A percentile compares a stretch with the other conserved stretches of the same genome.
Evolutionary conservation across 192 early-diverging fungal species (phyloP).

Genomic region (Pecoramyces ruminantium): DNA sequence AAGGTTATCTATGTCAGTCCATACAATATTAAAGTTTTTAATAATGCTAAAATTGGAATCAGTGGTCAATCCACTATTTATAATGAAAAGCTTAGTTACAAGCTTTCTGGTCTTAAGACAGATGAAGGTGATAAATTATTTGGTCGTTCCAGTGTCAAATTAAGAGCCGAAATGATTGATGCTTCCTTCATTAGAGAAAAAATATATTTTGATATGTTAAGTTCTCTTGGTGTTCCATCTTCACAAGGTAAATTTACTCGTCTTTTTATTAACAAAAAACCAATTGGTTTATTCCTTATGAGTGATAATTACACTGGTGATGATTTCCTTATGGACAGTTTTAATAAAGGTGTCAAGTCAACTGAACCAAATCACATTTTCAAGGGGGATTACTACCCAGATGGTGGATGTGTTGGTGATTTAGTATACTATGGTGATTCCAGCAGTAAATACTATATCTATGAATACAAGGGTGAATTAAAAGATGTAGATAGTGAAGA

Average conservation of each 20-base stretch:
- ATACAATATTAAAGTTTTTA: no score
- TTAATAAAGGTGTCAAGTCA: neutral
- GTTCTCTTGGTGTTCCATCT: neutral
- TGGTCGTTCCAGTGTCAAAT: no score
- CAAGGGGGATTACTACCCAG: neutral
- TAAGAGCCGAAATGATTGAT: no score
- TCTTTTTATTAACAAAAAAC: neutral
- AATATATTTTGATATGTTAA: neutral
- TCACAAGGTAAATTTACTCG: neutral
- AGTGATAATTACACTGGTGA: neutral
- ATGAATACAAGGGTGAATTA: neutral
- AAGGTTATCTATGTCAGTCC: no score
- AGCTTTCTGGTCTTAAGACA: no score
- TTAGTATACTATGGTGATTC: neutral
- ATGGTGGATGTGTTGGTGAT: neutral
- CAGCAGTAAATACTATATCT: neutral
- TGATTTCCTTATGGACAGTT: neutral
- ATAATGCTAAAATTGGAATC: no score
- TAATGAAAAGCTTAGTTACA: no score
- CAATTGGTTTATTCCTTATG: neutral
- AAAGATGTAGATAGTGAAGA: neutral
- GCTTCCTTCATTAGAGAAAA: neutral
- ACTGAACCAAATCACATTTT: neutral
- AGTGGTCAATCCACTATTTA: no score
- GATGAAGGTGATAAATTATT: no score